Evolutionary conservation across 352 stramenopile genomes (phyloP), one percentile per base, ranked within the genome.

Genomic region (Globisporangium iwayamae): DNA sequence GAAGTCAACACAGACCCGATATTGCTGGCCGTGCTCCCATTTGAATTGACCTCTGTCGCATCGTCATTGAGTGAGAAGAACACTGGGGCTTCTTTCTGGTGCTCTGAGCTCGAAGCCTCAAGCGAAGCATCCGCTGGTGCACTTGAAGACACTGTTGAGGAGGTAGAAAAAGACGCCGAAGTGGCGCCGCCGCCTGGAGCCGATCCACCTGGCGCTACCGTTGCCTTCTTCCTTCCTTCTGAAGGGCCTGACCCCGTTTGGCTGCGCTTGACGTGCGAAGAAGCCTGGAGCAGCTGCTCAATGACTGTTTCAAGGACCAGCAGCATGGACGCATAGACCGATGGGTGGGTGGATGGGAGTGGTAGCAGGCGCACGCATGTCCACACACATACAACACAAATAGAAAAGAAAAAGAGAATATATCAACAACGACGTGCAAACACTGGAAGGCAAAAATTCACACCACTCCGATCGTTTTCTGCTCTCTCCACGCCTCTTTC

Each of bases 281-380:
- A 72, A 30, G 66, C 81, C 73, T 73, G 67, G 78, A 82, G 66
- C 56, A 85, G 75, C 74, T 81, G 73, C 73, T 88, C 76, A 80
- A 86, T 88, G 73, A 81, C 77, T 83, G 56, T 48, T 64, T 50
- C 39, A 32, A 45, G 56, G 30, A 39, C n/a, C 25, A 28, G 36
- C 9, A n/a, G 34, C 48, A 64, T 64, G 48, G 39, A 47, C 14
- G 41, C 5, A 48, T 20, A 48, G 43, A 48, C 16, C 3, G 41
- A 46, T 60, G 45, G 3, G 41, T 7, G 22, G 11, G 9, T 60
- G 45, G 3, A 45, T 7, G 22, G 11, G 9, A 36, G 3, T 36
- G 32, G 11, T 36, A 30, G 22, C 20, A 25, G 45, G 32, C 50
- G 51, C 51, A 56, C 30, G 16, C 39, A 64, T 18, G 47, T 38